Base-by-base conservation (phyloP, 2,329 filamentous ascomycete genomes). In the Pleurostoma richardsiae region DNA sequence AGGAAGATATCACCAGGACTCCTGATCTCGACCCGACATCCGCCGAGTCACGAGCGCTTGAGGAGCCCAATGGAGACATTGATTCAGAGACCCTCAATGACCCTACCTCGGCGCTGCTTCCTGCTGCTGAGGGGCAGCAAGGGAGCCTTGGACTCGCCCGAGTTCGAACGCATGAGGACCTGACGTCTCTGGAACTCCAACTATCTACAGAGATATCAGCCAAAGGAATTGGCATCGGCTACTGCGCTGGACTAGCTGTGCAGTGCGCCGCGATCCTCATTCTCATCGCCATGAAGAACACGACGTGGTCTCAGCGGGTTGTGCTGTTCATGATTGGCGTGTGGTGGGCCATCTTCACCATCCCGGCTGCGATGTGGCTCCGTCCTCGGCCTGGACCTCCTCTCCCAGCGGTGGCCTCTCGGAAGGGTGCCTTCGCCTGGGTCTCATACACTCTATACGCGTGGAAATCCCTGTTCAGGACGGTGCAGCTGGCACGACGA, bases 261-360 rank as follows among this genome's bases (percentile, higher is more conserved):
- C 94, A 97, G 63, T 86, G 88, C 50, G 61, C 90, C 3, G 84
- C 86, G 44, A 92, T 97, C 50, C 67, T 88, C 42, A 79, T 96
- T 39, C 78, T 97, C 3, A 74, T 90, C 38, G 68, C 73, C 3
- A 81, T 88, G 61, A 77, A 82, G 36, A 91, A 89, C 50, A 87
- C 88, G 4, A 91, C 86, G 0, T 91, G 91, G 72, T 88, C 90
- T 0, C 83, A 96, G 41, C 84, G 91, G 4, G 75, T 97, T 4
- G 92, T 94, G 0, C 77, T 99, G 7, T 90, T 95, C 64, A 69
- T 91, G 48, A 84, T 97, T 45, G 94, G 94, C 31, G 65, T 82
- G 29, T 99, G 94, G 94, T 99, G 94, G 94, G 82, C 91, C 40
- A 49, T 87, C 31, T 97, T 99, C 63, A 95, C 89, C 4, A 82